phyloP scores from a whole-genome alignment of 1,284 basidiomycete genomes.

The Polyporus tsugae region DNA sequence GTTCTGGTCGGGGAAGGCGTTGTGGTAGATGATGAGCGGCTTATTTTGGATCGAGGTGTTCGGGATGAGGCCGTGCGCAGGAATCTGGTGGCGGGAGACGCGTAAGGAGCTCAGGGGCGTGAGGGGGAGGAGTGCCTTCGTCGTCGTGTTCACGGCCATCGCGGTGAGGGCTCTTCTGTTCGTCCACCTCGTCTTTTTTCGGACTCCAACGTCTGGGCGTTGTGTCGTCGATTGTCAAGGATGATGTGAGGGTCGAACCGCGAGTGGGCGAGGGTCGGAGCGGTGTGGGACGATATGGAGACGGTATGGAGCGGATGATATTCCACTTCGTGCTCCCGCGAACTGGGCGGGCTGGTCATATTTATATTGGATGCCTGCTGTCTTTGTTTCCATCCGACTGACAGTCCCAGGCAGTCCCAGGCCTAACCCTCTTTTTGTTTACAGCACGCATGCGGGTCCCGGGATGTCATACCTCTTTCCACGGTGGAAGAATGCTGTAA shows the following conservation, averaged over 20 bases:
- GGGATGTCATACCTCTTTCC: slow-evolving; percentile 5
- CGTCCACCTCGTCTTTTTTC: not conserved
- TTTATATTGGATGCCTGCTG: slow-evolving; percentile 6
- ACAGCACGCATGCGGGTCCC: not conserved
- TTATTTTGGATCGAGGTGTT: slow-evolving; percentile 40
- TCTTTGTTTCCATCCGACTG: not conserved
- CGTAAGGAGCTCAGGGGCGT: slow-evolving; percentile 35
- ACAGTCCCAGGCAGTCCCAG: not conserved
- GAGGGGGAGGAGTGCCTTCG: slow-evolving; percentile 30
- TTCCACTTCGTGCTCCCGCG: no score
- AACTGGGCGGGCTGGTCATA: not conserved
- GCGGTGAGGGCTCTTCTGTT: not conserved
- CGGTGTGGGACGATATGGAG: not conserved
- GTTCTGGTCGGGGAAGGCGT: slow-evolving; percentile 33
- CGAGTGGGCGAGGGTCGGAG: not conserved
- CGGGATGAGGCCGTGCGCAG: slow-evolving; percentile 37
- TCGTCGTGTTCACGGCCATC: slow-evolving; percentile 6
- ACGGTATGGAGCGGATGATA: not conserved
- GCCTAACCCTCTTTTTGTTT: slow-evolving; percentile 11
- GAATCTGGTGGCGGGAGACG: slow-evolving; percentile 37
- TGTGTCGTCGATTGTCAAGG: not conserved
- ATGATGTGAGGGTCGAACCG: not conserved
- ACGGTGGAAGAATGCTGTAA: slow-evolving; percentile 18
- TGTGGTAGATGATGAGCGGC: slow-evolving; percentile 42
- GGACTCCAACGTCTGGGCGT: not conserved